Percentiles rank a stretch among this genome's conserved stretches.
phyloP scores from a whole-genome alignment of 768 basidiomycete species.

The Gloeophyllum trabeum region DNA sequence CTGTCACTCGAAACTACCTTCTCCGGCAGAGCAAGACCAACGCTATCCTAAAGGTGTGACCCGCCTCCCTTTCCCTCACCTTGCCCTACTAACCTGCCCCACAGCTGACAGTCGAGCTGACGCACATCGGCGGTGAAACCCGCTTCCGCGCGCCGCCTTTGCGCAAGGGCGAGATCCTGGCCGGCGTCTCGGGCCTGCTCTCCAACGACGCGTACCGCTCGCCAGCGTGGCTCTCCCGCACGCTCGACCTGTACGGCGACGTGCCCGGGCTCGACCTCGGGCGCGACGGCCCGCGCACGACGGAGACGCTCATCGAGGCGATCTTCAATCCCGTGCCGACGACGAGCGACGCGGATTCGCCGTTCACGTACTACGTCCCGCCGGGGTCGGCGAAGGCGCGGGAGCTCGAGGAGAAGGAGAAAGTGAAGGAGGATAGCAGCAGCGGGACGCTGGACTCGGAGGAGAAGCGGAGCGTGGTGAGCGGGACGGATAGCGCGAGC shows the following conservation, averaged over 20 bases:
- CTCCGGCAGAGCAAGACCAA: slow-evolving; percentile 69
- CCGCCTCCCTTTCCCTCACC: background rate
- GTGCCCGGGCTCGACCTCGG: background rate
- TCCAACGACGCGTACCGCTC: slow-evolving; percentile 35
- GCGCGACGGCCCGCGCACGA: slow-evolving; percentile 39
- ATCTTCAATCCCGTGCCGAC: slow-evolving; percentile 60
- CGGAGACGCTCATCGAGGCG: slow-evolving; percentile 67
- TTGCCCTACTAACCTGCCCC: background rate
- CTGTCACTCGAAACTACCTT: slow-evolving; percentile 53
- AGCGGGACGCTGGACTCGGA: no score
- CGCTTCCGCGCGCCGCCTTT: slow-evolving; percentile 55
- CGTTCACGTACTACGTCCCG: slow-evolving; percentile 13
- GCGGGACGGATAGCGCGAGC: no score
- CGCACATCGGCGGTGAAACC: slow-evolving; percentile 40
- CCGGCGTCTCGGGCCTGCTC: slow-evolving; percentile 52
- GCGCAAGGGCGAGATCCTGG: slow-evolving; percentile 62
- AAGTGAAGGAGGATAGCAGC: no score
- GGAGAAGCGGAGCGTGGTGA: no score
- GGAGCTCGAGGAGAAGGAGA: no score
- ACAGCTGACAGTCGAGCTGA: slow-evolving; percentile 50
- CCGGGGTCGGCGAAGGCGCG: no score
- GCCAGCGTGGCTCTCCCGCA: slow-evolving; percentile 30
- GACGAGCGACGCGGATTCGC: slow-evolving; percentile 8
- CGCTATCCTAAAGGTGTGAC: slow-evolving; percentile 56
- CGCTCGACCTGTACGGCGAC: slow-evolving; percentile 32